Evolutionary conservation across 352 stramenopile species (phyloP), one percentile per base, ranked within the genome.

Genomic region (Globisporangium polare): DNA sequence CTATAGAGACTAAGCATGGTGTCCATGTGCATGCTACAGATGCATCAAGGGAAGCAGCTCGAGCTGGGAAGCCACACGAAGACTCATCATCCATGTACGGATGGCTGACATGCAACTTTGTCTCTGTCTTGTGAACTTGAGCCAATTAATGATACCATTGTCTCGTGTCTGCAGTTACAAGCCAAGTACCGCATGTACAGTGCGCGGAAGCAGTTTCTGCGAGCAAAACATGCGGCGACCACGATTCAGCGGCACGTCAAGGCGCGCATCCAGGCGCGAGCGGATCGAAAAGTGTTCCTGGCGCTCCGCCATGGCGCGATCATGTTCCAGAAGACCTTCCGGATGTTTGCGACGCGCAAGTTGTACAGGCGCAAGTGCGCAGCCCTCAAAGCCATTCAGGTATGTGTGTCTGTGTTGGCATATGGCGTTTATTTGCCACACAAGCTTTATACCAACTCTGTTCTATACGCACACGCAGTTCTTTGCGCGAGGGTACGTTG

Each of bases 171-270:
- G 20, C 60, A 93, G 84, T 62, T 93, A 10, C 82, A 94, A 74
- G 84, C 71, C 3, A 77, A 86, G 24, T 92, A 84, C 37, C 78
- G 84, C 31, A 88, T 88, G 82, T 89, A 87, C 41, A 78, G 68
- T 24, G 70, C 71, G 24, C 67, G 81, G 20, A 88, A 89, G 60
- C 63, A 67, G 22, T 94, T 77, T 49, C 54, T 72, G 42, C 53
- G 42, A 0, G 66, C 73, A 60, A 71, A 65, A 17, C 61, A 62
- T 15, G 77, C 82, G 18, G 66, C 64, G 4, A 68, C 82, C 24
- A 63, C 64, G 7, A 89, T 94, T 20, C 82, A 92, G 54, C 73
- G 69, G 45, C 84, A 74, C 65, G 58, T 75, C 15, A 66, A 80
- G 24, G 77, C 80, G 10, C 63, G 68, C 24, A 74, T 91, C 39